Base-by-base conservation (phyloP, 768 basidiomycete species). In the Leccinellum albellum region DNA sequence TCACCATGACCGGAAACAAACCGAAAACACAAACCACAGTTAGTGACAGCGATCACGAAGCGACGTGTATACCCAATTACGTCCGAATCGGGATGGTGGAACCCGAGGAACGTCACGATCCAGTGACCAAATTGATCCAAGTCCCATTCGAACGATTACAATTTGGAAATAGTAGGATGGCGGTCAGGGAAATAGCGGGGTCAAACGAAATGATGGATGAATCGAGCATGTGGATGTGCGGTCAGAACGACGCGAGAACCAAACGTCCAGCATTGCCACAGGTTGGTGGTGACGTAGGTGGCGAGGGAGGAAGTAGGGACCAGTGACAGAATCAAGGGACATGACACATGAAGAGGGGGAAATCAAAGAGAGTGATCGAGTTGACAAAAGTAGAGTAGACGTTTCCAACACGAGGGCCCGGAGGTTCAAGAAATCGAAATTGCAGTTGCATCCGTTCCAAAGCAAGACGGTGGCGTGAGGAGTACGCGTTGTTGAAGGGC, bases 401-500 rank as follows among this genome's bases (percentile, higher is more conserved):
- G 42, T 52, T 33, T 28, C 59, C 20, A 53, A 59, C 67, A 70
- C 54, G 68, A 67, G 67, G 68, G 45, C 53, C 68, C 69, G 69
- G 70, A 64, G 55, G 68, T 61, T 45, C 35, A 60, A 21, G 33
- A 15, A 55, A 68, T 58, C 54, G 33, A 54, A 59, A 70, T 62
- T 57, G 66, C 66, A 47, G 68, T 67, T 61, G 20, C 59, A 8
- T 35, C 33, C 37, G 54, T 56, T 60, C 57, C 50, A 56, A 60
- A 59, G 50, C 47, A 49, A 42, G 61, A 57, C 33, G 12, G 20
- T 53, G 52, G 53, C 54, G 54, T 23, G 29, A 42, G n/a, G 40
- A 21, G 28, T 31, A 50, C 37, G 53, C 47, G 54, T 50, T 49
- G 15, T 45, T 24, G 47, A 33, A 51, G 48, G 42, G 31, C 15